Percentiles rank a stretch among this genome's conserved stretches.
phyloP scores from a whole-genome alignment of 2,329 filamentous ascomycete genomes.

The Fusarium begoniae region DNA sequence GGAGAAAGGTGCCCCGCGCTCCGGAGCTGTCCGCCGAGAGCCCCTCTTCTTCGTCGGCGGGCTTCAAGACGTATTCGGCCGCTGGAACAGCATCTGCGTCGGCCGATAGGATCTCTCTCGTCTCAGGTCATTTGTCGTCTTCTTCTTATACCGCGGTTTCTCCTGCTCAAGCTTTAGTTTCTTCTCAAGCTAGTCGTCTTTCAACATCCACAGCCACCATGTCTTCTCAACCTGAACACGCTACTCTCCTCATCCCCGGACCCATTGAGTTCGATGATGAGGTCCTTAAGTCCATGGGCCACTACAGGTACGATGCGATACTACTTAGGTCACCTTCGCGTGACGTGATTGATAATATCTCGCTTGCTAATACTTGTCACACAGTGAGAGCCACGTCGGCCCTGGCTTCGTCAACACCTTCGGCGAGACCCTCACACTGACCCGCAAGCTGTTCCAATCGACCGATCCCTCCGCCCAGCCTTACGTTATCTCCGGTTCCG shows the following conservation, averaged over 20 bases:
- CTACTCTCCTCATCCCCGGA: slow-evolving; percentile 91
- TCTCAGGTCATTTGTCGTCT: slow-evolving; percentile 41
- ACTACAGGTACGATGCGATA: slow-evolving; percentile 71
- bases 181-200: slow-evolving; percentile 33
- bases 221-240: slow-evolving; percentile 69
- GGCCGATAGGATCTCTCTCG: slow-evolving; percentile 44
- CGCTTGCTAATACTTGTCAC: slow-evolving; percentile 3
- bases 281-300: slow-evolving; percentile 92
- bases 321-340: slow-evolving; percentile 1
- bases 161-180: slow-evolving; percentile 21
- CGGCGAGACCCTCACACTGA: slow-evolving; percentile 85
- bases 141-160: slow-evolving; percentile 29
- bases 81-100: slow-evolving; percentile 20
- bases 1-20: slow-evolving; percentile 43
- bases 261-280: slow-evolving; percentile 99
- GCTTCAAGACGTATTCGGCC: slow-evolving; percentile 38
- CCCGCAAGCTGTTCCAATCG: slow-evolving; percentile 95
- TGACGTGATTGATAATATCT: not conserved
- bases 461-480: slow-evolving; percentile 84
- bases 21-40: slow-evolving; percentile 42
- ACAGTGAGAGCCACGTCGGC: slow-evolving; percentile 92
- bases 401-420: slow-evolving; percentile 89
- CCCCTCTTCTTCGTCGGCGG: slow-evolving; percentile 45
- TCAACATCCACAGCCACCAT: slow-evolving; percentile 54
- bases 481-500: slow-evolving; percentile 92